Conservation (phyloP, 2,329 filamentous ascomycete genomes). For the Hansfordia pulvinata region DNA sequence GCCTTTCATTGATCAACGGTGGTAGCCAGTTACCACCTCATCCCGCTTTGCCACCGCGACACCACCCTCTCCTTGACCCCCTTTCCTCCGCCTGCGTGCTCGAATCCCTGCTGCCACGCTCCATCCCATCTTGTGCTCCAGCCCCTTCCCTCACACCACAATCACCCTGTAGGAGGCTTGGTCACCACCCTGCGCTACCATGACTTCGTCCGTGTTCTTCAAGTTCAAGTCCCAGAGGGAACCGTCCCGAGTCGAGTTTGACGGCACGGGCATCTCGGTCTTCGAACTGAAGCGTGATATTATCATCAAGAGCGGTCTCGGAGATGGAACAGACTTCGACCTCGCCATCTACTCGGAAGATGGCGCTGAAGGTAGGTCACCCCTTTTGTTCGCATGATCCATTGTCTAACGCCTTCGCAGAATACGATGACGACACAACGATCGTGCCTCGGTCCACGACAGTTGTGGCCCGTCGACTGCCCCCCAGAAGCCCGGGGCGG, state of each 20-base stretch:
- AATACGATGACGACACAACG: constrained; percentile 96
- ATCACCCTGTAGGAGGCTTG: too few species aligned
- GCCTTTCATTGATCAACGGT: too few species aligned
- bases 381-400: neutral
- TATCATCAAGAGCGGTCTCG: constrained; percentile 83
- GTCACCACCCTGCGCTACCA: too few species aligned
- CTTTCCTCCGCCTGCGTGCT: too few species aligned
- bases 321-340: constrained; percentile 93
- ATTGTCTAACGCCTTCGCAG: constrained; percentile 29
- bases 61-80: too few species aligned
- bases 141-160: too few species aligned
- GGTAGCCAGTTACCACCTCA: too few species aligned
- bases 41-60: too few species aligned
- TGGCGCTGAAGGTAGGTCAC: constrained; percentile 67
- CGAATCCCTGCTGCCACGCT: too few species aligned
- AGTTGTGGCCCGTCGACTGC: constrained; percentile 77
- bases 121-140: too few species aligned
- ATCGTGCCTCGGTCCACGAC: constrained; percentile 92
- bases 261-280: constrained; percentile 93
- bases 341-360: constrained; percentile 90
- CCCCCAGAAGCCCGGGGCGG: constrained; percentile 74
- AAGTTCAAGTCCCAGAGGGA: constrained; percentile 99
- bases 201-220: constrained; percentile 98
- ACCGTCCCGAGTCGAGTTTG: constrained; percentile 85
- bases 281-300: constrained; percentile 99